These are phyloP conservation scores for Graphilbum fragrans DNA, from an alignment of 2,329 filamentous ascomycete species.

Conservation along the genomic window DNA sequence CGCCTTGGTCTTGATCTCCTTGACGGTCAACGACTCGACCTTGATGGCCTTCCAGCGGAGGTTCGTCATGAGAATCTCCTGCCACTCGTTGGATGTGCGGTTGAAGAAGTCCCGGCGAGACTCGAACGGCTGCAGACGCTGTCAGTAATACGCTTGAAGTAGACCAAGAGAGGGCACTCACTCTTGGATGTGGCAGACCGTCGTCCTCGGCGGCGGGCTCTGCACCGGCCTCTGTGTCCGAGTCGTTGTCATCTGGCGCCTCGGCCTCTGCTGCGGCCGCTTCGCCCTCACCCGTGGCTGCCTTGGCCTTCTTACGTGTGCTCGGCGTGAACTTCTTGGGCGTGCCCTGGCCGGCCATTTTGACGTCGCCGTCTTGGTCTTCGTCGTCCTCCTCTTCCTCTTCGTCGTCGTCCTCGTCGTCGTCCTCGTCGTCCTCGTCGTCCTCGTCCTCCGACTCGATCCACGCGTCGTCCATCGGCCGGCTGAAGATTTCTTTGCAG, in stretches of 20 bases:
- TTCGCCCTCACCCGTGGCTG: constrained; percentile 23
- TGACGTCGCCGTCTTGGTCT: constrained; percentile 38
- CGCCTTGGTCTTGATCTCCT: constrained; percentile 85
- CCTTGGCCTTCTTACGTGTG: constrained; percentile 43
- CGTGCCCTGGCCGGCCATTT: constrained; percentile 34
- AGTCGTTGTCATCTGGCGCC: constrained; percentile 28
- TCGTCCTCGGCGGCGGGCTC: constrained; percentile 51
- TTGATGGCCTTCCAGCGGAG: constrained; percentile 56
- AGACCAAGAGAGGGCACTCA: constrained; percentile 18
- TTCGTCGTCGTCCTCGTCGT: constrained; percentile 49
- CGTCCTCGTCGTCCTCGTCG: constrained; percentile 46
- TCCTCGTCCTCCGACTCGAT: constrained; percentile 48
- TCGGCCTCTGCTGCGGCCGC: constrained; percentile 27
- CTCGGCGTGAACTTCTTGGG: constrained; percentile 35
- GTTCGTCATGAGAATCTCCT: constrained; percentile 69
- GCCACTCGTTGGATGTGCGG: constrained; percentile 81
- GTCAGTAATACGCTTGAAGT: constrained; percentile 4
- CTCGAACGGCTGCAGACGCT: constrained; percentile 62
- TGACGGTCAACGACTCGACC: constrained; percentile 59
- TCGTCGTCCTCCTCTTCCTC: constrained; percentile 45
- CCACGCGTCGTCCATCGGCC: constrained; percentile 73
- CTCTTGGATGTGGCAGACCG: constrained; percentile 57
- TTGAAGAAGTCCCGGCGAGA: constrained; percentile 83
- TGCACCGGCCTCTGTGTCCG: constrained; percentile 34
- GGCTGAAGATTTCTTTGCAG: constrained; percentile 79